These are phyloP conservation scores for Eucalyptus regnans DNA, from an alignment of 345 rosid genomes.

Conservation along the genomic window DNA sequence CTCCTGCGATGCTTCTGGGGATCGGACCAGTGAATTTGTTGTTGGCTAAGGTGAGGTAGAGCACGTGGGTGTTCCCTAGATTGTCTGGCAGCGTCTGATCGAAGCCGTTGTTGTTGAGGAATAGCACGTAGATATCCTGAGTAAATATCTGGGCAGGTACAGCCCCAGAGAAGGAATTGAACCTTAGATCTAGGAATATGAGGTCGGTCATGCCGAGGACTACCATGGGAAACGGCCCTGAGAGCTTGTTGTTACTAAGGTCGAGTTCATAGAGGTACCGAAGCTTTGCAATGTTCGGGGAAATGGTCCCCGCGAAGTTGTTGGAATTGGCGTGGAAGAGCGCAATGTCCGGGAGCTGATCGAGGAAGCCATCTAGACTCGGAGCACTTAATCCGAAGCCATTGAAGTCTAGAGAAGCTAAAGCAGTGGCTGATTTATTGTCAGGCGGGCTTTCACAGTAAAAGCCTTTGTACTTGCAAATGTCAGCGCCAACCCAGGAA, in stretches of 20 bases:
- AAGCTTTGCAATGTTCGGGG: slow-evolving; percentile 47
- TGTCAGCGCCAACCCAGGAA: slow-evolving; percentile 66
- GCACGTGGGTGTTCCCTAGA: slow-evolving; percentile 29
- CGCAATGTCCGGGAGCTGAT: slow-evolving; percentile 60
- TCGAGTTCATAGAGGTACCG: slow-evolving; percentile 79
- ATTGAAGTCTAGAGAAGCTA: slow-evolving; percentile 85
- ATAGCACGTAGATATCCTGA: slow-evolving; percentile 50
- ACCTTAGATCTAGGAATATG: slow-evolving; percentile 66
- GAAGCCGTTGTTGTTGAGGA: slow-evolving; percentile 60
- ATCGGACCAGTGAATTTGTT: slow-evolving; percentile 65
- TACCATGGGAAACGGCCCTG: slow-evolving; percentile 62
- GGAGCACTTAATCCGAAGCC: slow-evolving; percentile 76
- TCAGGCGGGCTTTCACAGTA: slow-evolving; percentile 76
- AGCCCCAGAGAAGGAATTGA: slow-evolving; percentile 56
- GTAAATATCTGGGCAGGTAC: slow-evolving; percentile 61
- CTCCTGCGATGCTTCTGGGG: slow-evolving; percentile 43
- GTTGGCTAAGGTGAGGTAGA: slow-evolving; percentile 65
- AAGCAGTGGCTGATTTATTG: slow-evolving; percentile 51
- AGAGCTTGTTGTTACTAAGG: slow-evolving; percentile 61
- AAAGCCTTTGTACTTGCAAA: slow-evolving; percentile 76
- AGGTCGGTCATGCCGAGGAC: slow-evolving; percentile 42
- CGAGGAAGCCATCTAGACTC: slow-evolving; percentile 65
- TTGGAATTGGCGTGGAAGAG: slow-evolving; percentile 89
- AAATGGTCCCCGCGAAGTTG: slow-evolving; percentile 47
- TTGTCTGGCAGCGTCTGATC: slow-evolving; percentile 38